phyloP scores from a whole-genome alignment of 805 yeast species.

The Lipomyces mesembrius region DNA sequence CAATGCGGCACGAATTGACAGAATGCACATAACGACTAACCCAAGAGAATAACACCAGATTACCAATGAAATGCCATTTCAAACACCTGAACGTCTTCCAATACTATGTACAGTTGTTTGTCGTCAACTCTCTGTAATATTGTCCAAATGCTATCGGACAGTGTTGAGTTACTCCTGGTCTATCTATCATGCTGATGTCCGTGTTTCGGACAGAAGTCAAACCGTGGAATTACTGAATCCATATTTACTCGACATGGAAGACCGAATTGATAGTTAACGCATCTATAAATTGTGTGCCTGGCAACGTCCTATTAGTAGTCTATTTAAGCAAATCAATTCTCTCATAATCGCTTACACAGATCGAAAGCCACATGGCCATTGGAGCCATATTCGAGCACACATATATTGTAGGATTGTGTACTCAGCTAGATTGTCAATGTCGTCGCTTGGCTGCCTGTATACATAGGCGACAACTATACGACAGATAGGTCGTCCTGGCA shows the following conservation, averaged over 20 bases:
- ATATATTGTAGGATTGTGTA: not conserved
- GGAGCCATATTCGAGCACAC: conserved; percentile 6
- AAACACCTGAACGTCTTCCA: not conserved
- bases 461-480: not conserved
- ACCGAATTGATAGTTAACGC: not conserved
- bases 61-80: not conserved
- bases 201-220: conserved; percentile 1
- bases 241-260: conserved; percentile 3
- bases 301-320: not conserved
- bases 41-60: not conserved
- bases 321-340: too few species aligned
- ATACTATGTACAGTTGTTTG: too few species aligned
- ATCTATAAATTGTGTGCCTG: not conserved
- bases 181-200: not conserved
- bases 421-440: not conserved
- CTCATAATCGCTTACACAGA: not conserved
- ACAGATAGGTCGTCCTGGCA: not conserved
- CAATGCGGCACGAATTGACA: too few species aligned
- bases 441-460: not conserved
- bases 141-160: too few species aligned
- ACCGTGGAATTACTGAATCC: not conserved
- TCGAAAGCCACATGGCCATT: conserved; percentile 16
- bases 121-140: too few species aligned
- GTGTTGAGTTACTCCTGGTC: not conserved
- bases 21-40: not conserved